Conservation (phyloP, 1,284 basidiomycete species). For the Fomitopsis betulina region DNA sequence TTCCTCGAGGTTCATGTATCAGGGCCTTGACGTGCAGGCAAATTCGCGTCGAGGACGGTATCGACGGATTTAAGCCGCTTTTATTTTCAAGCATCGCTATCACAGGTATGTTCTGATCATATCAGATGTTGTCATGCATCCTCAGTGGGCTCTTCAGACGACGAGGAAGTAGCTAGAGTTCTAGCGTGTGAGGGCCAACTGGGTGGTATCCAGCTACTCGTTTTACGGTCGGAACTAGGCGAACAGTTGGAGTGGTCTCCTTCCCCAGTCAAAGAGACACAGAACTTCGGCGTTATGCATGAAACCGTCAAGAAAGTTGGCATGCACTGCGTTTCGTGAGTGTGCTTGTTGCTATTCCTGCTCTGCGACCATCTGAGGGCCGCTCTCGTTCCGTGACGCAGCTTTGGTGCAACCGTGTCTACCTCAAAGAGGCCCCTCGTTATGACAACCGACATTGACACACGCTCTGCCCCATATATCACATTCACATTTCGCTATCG, state of each 20-base stretch:
- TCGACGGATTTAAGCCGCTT: not conserved
- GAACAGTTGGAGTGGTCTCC: not conserved
- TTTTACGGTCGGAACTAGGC: not conserved
- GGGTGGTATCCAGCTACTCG: not conserved
- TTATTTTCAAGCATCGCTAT: not conserved
- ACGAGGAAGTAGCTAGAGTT: not conserved
- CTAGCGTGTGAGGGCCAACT: not conserved
- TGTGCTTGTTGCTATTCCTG: not conserved
- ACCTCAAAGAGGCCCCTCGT: too few relatives aligned
- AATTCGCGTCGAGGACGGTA: not conserved
- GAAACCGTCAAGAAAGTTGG: constrained; percentile 21
- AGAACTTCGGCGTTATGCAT: constrained; percentile 11
- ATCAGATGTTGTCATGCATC: not conserved
- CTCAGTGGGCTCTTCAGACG: not conserved
- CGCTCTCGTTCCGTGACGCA: too few relatives aligned
- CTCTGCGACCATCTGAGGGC: too few relatives aligned
- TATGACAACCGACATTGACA: not conserved
- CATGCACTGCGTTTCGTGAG: constrained; percentile 15
- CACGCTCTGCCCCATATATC: not conserved
- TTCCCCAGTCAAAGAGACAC: not conserved
- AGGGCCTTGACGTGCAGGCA: too few relatives aligned
- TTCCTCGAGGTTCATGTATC: not conserved
- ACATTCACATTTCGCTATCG: not conserved
- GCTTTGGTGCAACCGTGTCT: too few relatives aligned
- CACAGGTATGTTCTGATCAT: not conserved